Evolutionary conservation across 2,329 filamentous ascomycete species (phyloP).

Genomic region (Colletotrichum melonis): DNA sequence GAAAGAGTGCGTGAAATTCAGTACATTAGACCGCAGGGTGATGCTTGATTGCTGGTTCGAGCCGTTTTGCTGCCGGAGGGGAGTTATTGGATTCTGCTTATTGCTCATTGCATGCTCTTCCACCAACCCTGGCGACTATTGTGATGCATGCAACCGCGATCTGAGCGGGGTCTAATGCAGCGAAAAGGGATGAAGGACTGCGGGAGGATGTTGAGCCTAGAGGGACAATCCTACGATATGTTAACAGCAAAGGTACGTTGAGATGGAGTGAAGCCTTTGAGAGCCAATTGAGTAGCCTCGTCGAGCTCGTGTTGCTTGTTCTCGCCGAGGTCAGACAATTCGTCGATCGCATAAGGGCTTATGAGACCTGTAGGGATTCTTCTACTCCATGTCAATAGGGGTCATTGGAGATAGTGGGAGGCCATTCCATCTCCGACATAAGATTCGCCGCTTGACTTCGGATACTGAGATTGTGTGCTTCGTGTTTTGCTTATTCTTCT

Average conservation of each 20-base stretch:
- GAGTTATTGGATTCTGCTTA: not conserved
- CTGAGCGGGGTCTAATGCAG: slow-evolving; percentile 20
- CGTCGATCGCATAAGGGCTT: not conserved
- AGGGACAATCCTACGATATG: not conserved
- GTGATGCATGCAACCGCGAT: slow-evolving; percentile 17
- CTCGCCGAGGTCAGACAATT: not conserved
- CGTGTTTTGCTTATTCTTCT: not conserved
- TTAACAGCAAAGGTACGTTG: not conserved
- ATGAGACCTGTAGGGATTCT: not conserved
- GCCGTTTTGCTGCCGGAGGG: not conserved
- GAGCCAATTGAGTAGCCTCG: not conserved
- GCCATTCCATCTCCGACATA: not conserved
- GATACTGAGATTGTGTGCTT: not conserved
- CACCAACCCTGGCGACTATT: not conserved
- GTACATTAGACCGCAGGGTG: slow-evolving; percentile 18
- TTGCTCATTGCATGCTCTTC: not conserved
- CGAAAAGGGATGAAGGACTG: slow-evolving; percentile 17
- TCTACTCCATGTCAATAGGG: not conserved
- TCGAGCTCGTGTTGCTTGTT: not conserved
- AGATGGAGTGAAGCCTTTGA: not conserved
- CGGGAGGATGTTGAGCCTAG: not conserved
- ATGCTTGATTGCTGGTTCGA: not conserved
- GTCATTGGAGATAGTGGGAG: not conserved
- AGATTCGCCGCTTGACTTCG: not conserved
- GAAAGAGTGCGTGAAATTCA: not conserved